phyloP scores from a whole-genome alignment of 2,329 filamentous ascomycete species.

The Aspergillus aculeatus region DNA sequence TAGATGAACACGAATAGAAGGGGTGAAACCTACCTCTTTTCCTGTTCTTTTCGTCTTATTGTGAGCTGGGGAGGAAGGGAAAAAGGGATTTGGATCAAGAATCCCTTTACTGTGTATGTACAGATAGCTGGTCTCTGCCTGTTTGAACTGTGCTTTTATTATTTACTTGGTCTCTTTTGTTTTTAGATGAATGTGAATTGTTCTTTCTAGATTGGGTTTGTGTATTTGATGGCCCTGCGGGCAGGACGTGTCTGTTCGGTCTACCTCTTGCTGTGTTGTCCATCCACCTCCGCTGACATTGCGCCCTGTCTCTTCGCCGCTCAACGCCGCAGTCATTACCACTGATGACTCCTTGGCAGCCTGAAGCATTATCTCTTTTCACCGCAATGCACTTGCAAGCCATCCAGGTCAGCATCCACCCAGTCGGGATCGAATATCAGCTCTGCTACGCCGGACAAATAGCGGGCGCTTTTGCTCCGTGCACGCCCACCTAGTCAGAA shows the following conservation, averaged over 20 bases:
- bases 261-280: no score
- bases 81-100: conserved; percentile 20
- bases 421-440: no score
- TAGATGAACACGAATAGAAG: background rate
- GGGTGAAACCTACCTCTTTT: background rate
- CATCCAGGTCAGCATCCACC: no score
- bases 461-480: no score
- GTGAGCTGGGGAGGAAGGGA: conserved; percentile 8
- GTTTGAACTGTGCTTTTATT: conserved; percentile 37
- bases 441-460: no score
- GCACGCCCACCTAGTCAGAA: no score
- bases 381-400: no score
- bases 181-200: conserved; percentile 34
- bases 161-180: conserved; percentile 24
- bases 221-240: background rate
- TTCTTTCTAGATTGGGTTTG: background rate
- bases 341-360: no score
- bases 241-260: background rate
- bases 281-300: no score
- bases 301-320: no score
- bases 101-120: conserved; percentile 38
- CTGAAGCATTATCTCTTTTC: no score
- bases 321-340: no score
- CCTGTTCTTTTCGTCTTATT: conserved; percentile 11
- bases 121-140: conserved; percentile 43